Evolutionary conservation across 2,329 filamentous ascomycete genomes (phyloP), one percentile per base, ranked within the genome.

Genomic region (Aspergillus quadricinctus): DNA sequence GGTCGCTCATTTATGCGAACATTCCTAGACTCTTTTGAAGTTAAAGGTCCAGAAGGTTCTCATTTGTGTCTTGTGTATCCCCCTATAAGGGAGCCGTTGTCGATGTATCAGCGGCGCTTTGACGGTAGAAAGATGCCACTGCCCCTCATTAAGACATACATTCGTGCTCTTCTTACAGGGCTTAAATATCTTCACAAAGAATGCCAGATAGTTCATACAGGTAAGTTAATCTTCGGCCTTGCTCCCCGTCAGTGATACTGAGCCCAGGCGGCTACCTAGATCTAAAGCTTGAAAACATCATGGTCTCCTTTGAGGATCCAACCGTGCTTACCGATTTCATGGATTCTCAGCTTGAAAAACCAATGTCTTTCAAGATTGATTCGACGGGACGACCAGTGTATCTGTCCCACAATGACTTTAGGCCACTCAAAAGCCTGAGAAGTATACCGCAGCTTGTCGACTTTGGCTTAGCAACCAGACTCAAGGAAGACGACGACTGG

Each of bases 271-370:
- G 21, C 52, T 60, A 21, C 29, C 52, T 62, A 69, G 77, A 79
- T 66, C 65, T 79, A 53, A 79, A 78, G 54, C 70, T 76, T 10
- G 71, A 77, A 50, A 78, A 78, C 46, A 75, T 78, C 49, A 71
- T 78, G 57, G 63, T 75, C 56, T 65, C 64, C 49, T 66, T 73
- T 5, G 67, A 71, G 49, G 63, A 72, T 57, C 62, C 63, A 56
- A 58, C 63, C 11, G 61, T 69, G 31, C 66, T 75, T 57, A 59
- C 68, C 59, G 61, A 69, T 55, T 72, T 75, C 59, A 64, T 70
- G 8, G 55, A 69, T 57, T 60, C 56, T 54, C 62, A 71, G 54
- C 67, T 72, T 58, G 56, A 64, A 56, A 67, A 64, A 3, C 69
- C 66, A 4, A 69, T 71, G 54, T 65, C 67, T 56, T 72, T 64